phyloP scores from a whole-genome alignment of 176 grass and related monocot genomes.

The Chrysopogon serrulatus region DNA sequence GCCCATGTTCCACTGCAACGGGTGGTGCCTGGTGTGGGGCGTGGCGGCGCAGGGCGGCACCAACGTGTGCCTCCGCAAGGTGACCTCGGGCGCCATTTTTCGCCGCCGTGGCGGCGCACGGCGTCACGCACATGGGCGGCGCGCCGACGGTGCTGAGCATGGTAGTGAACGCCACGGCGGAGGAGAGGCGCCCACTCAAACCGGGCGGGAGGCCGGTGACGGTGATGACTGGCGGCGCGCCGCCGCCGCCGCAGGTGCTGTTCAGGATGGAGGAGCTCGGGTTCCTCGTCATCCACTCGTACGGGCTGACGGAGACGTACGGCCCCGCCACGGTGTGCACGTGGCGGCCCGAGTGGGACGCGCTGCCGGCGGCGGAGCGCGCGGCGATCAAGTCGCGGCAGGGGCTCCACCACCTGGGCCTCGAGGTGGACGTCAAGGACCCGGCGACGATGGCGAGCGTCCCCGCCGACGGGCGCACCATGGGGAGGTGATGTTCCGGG shows the following conservation, averaged over 20 bases:
- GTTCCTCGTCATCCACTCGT: constrained; percentile 62
- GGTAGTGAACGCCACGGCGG: constrained; percentile 48
- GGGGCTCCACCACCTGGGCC: constrained; percentile 62
- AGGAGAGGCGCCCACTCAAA: constrained; percentile 18
- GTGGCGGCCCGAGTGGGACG: constrained; percentile 87
- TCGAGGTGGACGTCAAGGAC: constrained; percentile 81
- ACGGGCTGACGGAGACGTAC: constrained; percentile 93
- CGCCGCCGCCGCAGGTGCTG: constrained; percentile 56
- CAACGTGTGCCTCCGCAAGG: constrained; percentile 59
- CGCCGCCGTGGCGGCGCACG: constrained; percentile 26
- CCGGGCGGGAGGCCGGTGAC: constrained; percentile 13
- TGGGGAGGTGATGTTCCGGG: constrained; percentile 90
- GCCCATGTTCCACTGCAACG: constrained; percentile 95
- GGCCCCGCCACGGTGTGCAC: constrained; percentile 54
- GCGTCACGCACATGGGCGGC: constrained; percentile 68
- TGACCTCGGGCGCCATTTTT: constrained; percentile 51
- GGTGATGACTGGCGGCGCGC: constrained; percentile 63
- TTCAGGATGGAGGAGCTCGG: constrained; percentile 67
- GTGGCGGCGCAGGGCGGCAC: constrained; percentile 73
- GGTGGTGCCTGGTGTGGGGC: constrained; percentile 75
- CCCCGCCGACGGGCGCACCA: constrained; percentile 56
- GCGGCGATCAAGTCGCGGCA: constrained; percentile 73
- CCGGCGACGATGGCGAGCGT: constrained; percentile 57
- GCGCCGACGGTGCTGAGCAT: constrained; percentile 75
- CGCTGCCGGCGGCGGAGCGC: constrained; percentile 47